A percentile compares a stretch with the other conserved stretches of the same genome.
These are phyloP conservation scores for Vicia sativa DNA, from an alignment of 306 rosid genomes.

Conservation along the genomic window DNA sequence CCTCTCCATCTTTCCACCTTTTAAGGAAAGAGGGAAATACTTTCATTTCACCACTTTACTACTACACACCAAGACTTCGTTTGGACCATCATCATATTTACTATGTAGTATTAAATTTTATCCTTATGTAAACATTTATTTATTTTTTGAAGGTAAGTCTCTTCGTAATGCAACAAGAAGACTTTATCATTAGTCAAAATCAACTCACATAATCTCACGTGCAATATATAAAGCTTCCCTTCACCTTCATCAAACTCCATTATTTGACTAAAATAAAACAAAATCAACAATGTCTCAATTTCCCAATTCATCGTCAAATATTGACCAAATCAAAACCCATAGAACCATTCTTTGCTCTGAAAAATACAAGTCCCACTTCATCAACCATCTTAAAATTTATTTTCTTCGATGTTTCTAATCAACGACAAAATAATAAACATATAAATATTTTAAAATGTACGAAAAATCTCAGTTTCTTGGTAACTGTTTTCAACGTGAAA, in stretches of 20 bases:
- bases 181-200: too few species aligned
- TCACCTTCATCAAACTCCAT: background rate
- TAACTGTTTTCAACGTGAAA: background rate
- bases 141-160: too few species aligned
- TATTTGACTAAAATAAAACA: background rate
- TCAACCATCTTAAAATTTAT: background rate
- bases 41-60: too few species aligned
- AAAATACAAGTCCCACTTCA: slow-evolving; percentile 2
- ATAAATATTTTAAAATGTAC: background rate
- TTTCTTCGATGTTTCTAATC: background rate
- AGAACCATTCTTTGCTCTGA: background rate
- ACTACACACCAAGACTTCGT: too few species aligned
- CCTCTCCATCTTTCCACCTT: too few species aligned
- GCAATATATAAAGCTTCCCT: background rate
- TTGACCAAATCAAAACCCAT: background rate
- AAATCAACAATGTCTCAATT: background rate
- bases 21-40: too few species aligned
- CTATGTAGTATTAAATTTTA: too few species aligned
- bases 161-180: too few species aligned
- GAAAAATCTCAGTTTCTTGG: slow-evolving; percentile 9
- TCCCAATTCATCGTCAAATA: background rate
- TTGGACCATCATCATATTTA: too few species aligned
- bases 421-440: too few species aligned
- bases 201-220: background rate
- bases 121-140: background rate